Base-by-base conservation (phyloP, 768 basidiomycete genomes). In the Lactarius quietus region DNA sequence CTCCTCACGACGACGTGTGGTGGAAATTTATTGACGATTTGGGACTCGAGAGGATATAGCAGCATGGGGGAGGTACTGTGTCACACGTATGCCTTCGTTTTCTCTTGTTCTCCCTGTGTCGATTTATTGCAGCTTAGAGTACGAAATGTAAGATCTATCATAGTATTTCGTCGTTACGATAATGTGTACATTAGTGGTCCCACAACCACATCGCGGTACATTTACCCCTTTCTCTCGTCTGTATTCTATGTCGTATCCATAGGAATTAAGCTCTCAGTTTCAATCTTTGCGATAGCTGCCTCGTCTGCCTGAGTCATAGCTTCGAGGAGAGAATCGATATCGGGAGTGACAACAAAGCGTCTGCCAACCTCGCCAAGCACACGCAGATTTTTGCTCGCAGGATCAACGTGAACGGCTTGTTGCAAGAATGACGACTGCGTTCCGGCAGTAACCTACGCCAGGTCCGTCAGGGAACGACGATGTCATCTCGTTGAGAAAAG, bases 351-450 rank as follows among this genome's bases (percentile, higher is more conserved):
- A 28, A 91, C 81, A 71, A 93, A 96, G 63, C 89, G 86, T 74
- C 88, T 89, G 78, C 88, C 88, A 56, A 96, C 84, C 73, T 94
- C 89, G n/a, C 94, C 95, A 1, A 97, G 79, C 5, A 95, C 86
- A 41, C 80, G 81, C 26, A 93, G 76, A 29, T 78, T 79, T 70
- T 88, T 89, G 23, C 80, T 77, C 43, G 76, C 76, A 59, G 77
- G 71, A 73, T 96, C 87, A 33, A 96, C 72, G 70, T 87, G 82
- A 23, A 92, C 88, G 7, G 90, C 89, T 62, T 96, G 93, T 73
- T 95, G 92, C 3, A 95, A 82, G 75, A 96, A 96, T 0, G 92
- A 90, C 1, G 93, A 86, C 62, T 89, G 89, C 2, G 91, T 93
- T 9, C 88, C 92, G 12, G 89, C 86, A 20, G 83, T 85, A 36